Conservation (phyloP, 2,329 filamentous ascomycete genomes). For the Alternaria triticimaculans region DNA sequence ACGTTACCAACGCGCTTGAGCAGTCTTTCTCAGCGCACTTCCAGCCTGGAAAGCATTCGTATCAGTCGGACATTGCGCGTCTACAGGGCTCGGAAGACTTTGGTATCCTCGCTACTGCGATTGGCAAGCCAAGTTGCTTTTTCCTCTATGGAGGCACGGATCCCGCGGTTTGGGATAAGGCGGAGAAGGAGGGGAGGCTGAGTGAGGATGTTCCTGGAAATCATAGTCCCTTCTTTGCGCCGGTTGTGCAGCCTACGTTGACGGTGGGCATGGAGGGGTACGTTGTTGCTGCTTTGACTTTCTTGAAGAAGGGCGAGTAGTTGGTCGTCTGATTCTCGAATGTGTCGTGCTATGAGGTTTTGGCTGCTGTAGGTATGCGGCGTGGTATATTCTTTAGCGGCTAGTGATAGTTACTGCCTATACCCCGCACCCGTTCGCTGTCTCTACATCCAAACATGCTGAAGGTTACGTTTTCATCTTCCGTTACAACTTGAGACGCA, state of each 20-base stretch:
- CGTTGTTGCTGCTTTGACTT: constrained; percentile 59
- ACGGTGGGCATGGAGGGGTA: constrained; percentile 59
- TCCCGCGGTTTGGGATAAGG: constrained; percentile 58
- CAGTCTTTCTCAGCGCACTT: constrained; percentile 58
- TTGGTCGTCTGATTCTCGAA: fast-evolving
- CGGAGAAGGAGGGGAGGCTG: constrained; percentile 54
- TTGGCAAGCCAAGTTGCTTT: constrained; percentile 60
- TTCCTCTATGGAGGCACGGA: constrained; percentile 65
- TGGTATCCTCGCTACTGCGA: constrained; percentile 59
- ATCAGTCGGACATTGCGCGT: constrained; percentile 50
- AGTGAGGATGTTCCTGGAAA: constrained; percentile 62
- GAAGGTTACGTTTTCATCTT: neutral
- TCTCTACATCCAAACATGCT: neutral
- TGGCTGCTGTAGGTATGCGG: neutral
- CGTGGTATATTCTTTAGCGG: neutral
- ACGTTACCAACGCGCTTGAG: constrained; percentile 52
- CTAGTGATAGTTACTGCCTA: neutral
- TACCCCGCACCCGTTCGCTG: neutral
- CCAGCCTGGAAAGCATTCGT: constrained; percentile 29
- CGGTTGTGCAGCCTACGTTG: constrained; percentile 65
- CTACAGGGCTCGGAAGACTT: constrained; percentile 65
- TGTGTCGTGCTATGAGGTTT: neutral
- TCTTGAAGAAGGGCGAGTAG: constrained; percentile 38
- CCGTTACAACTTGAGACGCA: no score
- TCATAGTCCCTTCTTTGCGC: constrained; percentile 66